Percentiles rank a stretch among this genome's conserved stretches.
phyloP scores from a whole-genome alignment of 2,329 filamentous ascomycete species.

The Aureobasidium sp. region DNA sequence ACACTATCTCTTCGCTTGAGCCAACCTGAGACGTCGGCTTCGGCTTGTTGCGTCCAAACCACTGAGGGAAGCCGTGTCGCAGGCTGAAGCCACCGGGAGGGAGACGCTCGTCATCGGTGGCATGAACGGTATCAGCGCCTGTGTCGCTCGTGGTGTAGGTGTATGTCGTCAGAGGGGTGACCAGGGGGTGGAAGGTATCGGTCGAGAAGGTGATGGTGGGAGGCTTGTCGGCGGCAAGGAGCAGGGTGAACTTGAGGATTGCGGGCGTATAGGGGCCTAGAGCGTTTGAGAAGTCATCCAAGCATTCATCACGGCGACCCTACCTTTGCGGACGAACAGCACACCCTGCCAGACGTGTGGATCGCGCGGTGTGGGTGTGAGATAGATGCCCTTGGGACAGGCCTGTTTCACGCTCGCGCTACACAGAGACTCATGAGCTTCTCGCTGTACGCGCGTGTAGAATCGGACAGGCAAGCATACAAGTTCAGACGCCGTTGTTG shows the following conservation, averaged over 20 bases:
- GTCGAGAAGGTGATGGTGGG: conserved; percentile 83
- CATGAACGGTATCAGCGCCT: conserved; percentile 70
- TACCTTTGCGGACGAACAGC: conserved; percentile 84
- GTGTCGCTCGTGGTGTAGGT: conserved; percentile 78
- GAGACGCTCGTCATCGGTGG: conserved; percentile 72
- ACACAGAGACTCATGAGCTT: conserved; percentile 7
- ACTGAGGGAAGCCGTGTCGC: conserved; percentile 80
- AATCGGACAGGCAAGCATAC: conserved; percentile 10
- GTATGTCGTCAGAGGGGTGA: conserved; percentile 90
- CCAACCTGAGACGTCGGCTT: conserved; percentile 12
- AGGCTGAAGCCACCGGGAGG: conserved; percentile 87
- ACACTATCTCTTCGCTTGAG: not conserved
- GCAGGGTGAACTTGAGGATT: conserved; percentile 82
- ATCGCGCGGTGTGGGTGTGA: conserved; percentile 75
- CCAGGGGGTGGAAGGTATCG: conserved; percentile 90
- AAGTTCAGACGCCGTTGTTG: conserved; percentile 18
- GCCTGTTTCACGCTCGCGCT: conserved; percentile 40
- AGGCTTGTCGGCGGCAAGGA: conserved; percentile 72
- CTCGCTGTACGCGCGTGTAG: conserved; percentile 1
- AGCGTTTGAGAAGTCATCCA: conserved; percentile 14
- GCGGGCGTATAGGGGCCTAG: conserved; percentile 82
- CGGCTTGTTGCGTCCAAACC: conserved; percentile 56
- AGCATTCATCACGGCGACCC: conserved; percentile 9
- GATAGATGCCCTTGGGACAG: conserved; percentile 79
- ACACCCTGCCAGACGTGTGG: conserved; percentile 83